phyloP scores from a whole-genome alignment of 1,284 basidiomycete genomes.

The Thecaphora thlaspeos region DNA sequence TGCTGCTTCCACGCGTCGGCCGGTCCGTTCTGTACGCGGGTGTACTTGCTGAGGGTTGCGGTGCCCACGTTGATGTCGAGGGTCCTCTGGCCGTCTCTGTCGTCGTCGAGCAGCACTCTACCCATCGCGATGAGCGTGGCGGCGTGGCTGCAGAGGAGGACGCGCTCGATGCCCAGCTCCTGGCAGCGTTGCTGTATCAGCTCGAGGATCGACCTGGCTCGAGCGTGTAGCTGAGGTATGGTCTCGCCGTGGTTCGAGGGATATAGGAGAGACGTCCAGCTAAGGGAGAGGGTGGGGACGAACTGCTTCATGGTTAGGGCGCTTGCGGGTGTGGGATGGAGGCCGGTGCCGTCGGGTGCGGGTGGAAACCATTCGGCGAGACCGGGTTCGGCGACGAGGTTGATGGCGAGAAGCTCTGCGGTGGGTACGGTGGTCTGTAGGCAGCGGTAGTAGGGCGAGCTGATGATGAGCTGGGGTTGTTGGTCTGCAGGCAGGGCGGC shows the following conservation, averaged over 20 bases:
- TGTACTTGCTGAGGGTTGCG: constrained; percentile 46
- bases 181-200: constrained; percentile 40
- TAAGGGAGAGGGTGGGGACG: constrained; percentile 63
- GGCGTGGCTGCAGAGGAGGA: constrained; percentile 75
- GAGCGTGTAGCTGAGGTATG: constrained; percentile 67
- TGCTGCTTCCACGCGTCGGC: constrained; percentile 25
- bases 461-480: constrained; percentile 70
- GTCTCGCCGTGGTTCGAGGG: constrained; percentile 73
- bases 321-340: constrained; percentile 32
- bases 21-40: constrained; percentile 1
- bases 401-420: constrained; percentile 66
- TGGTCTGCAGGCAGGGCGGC: constrained; percentile 67
- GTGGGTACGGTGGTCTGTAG: constrained; percentile 73
- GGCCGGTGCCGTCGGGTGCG: constrained; percentile 63
- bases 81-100: constrained; percentile 54
- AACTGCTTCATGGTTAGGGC: constrained; percentile 69
- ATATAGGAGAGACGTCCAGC: constrained; percentile 66
- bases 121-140: constrained; percentile 73
- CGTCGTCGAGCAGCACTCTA: constrained; percentile 65
- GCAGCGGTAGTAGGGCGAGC: constrained; percentile 69
- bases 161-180: constrained; percentile 60
- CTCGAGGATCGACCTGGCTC: constrained; percentile 64
- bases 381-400: constrained; percentile 74
- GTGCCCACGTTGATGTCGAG: constrained; percentile 45
- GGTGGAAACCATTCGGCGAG: constrained; percentile 82